Base-by-base conservation (phyloP, 148 eudicot species). In the Agrostemma githago region DNA sequence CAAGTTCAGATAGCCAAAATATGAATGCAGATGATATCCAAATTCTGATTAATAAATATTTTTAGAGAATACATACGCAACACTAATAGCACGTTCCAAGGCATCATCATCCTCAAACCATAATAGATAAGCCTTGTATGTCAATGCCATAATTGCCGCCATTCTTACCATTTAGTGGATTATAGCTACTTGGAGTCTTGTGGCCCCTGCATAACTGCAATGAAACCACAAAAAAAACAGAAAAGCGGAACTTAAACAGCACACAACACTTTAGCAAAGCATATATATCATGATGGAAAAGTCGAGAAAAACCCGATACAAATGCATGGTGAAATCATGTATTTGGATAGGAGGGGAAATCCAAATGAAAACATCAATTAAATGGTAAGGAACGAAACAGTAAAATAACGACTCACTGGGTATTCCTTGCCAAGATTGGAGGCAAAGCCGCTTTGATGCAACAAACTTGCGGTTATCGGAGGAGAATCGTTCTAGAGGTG, bases 91-190 rank as follows among this genome's bases (percentile, higher is more conserved):
- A 82, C 99, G 89, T 77, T 95, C 99, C 71, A 95, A 80, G 77
- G 97, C 99, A 82, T 94, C 97, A 72, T 94, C 96, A 71, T 94
- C 98, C 66, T 81, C 78, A 68, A 91, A 94, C 96, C 98, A 94
- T 78, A 3, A 56, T 48, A 48, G 2, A 48, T 10, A 93, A 8
- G 98, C 91, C 83, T 89, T 88, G 81, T 93, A 93, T 51, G 97
- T 91, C 71, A 95, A 84, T 43, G 97, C 98, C 98, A 93, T 93
- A 16, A 89, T 86, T 79, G 98, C 98, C 76, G 98, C 98, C 92
- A 93, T 89, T 80, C 98, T 87, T 5, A 97, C 98, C 69, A 93
- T 78, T 72, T 95, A 95, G 77, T 93, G 98, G 57, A 93, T 91
- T 48, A 86, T 71, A 14, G 95, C 89, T 66, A 91, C 97, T 61